Evolutionary conservation across 768 basidiomycete species (phyloP).

Genomic region (Omphalotus guepiniiformis): DNA sequence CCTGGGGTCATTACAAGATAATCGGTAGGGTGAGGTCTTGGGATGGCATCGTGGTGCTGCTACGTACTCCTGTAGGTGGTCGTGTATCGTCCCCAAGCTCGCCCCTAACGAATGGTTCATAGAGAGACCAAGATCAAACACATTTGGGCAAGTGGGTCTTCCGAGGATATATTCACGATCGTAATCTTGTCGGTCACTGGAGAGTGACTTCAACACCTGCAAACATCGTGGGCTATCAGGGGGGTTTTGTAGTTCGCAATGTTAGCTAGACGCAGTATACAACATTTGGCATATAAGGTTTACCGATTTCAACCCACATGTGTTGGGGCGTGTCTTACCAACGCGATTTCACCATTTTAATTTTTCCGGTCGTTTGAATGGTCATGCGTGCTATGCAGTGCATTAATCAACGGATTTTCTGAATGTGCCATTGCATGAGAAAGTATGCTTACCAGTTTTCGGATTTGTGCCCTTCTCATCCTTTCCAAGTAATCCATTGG

Average conservation of each 20-base stretch:
- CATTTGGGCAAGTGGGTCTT: slow-evolving; percentile 44
- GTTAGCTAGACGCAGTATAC: no score
- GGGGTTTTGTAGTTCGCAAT: slow-evolving; percentile 37
- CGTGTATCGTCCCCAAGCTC: neutral
- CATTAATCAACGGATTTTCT: no score
- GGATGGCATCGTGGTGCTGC: slow-evolving; percentile 46
- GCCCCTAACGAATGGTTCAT: slow-evolving; percentile 6
- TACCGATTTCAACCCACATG: no score
- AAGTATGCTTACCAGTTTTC: no score
- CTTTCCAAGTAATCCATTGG: no score
- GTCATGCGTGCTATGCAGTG: no score
- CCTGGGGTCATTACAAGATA: slow-evolving; percentile 45
- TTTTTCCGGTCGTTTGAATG: no score
- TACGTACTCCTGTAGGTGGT: slow-evolving; percentile 41
- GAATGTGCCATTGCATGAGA: no score
- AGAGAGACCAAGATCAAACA: slow-evolving; percentile 29
- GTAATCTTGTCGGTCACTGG: slow-evolving; percentile 51
- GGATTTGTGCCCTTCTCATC: no score
- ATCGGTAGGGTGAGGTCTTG: slow-evolving; percentile 47
- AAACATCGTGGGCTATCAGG: slow-evolving; percentile 42
- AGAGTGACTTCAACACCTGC: slow-evolving; percentile 41
- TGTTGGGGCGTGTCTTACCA: no score
- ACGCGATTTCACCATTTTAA: no score
- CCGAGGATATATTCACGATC: slow-evolving; percentile 46
- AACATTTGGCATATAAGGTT: no score